Base-by-base conservation (phyloP, 192 early-diverging fungal genomes). In the Gryganskiella cystojenkinii region DNA sequence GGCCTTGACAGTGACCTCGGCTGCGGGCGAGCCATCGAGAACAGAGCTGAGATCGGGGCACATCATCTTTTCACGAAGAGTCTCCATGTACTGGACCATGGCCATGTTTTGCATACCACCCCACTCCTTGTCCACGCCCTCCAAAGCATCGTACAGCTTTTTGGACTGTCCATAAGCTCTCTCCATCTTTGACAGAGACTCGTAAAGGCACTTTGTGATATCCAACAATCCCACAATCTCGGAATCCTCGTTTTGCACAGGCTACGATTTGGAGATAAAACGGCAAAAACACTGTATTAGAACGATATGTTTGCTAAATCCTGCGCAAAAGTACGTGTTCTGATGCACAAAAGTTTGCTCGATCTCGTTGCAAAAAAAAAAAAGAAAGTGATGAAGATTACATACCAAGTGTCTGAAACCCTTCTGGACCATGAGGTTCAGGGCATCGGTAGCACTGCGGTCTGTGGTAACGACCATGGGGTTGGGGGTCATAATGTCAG, bases 31-130 rank as follows among this genome's bases (percentile, higher is more conserved):
- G 8, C 85, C 87, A 69, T 91, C 90, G 19, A 98, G 84, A n/a
- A 98, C 90, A 1, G 92, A 88, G 40, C 87, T 88, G 42, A 98
- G 85, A 79, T 95, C 93, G 14, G 96, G 96, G 84, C 95, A 98
- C 60, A 91, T 90, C 90, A 96, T 96, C 73, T 91, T 90, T 68
- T 92, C 91, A 58, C 92, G 85, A 71, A 94, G 75, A 53, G 85
- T 84, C 53, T 86, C 90, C 82, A 92, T 88, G 71, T 92, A 92
- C 74, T 88, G 90, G 56, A 89, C 67, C 76, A 92, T 84, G 58
- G 87, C 91, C 49, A 85, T 70, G 61, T 91, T 88, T 31, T 89
- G 84, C 50, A 81, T 80, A 70, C 86, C 85, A n/a, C 86, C 83
- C 93, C 93, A 94, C 70, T 94, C 93, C 70, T 87, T 85, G 84